phyloP scores from a whole-genome alignment of 805 yeast species.

The Candida vartiovaarae region DNA sequence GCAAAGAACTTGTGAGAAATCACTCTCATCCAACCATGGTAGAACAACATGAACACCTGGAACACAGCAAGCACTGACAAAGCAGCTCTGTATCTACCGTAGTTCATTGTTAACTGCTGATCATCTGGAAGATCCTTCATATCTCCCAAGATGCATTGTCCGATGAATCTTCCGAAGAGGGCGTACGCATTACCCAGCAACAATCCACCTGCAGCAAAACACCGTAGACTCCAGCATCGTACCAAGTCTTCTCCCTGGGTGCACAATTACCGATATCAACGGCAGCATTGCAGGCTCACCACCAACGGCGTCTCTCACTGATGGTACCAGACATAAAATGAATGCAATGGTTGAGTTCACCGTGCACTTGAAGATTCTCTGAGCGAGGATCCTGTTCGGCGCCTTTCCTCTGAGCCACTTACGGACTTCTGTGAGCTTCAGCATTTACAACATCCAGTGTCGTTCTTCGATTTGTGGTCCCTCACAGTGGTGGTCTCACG shows the following conservation, averaged over 20 bases:
- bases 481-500: too few species aligned
- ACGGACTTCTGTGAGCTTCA: background rate
- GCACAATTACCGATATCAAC: conserved; percentile 38
- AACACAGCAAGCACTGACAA: conserved; percentile 37
- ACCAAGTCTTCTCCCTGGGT: conserved; percentile 44
- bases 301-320: conserved; percentile 30
- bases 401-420: conserved; percentile 2
- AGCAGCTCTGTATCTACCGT: conserved; percentile 30
- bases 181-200: conserved; percentile 36
- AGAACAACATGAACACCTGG: conserved; percentile 39
- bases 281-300: conserved; percentile 38
- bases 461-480: too few species aligned
- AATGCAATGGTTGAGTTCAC: conserved; percentile 35
- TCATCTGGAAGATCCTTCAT: conserved; percentile 25
- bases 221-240: conserved; percentile 38
- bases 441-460: too few species aligned
- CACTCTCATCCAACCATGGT: conserved; percentile 44
- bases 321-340: conserved; percentile 33
- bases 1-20: conserved; percentile 39
- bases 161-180: conserved; percentile 34
- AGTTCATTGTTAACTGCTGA: conserved; percentile 25
- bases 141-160: conserved; percentile 30
- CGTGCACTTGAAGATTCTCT: conserved; percentile 32
- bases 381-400: conserved; percentile 26
- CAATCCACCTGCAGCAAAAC: conserved; percentile 34